phyloP scores from a whole-genome alignment of 2,329 filamentous ascomycete genomes.

The Fusarium musae region DNA sequence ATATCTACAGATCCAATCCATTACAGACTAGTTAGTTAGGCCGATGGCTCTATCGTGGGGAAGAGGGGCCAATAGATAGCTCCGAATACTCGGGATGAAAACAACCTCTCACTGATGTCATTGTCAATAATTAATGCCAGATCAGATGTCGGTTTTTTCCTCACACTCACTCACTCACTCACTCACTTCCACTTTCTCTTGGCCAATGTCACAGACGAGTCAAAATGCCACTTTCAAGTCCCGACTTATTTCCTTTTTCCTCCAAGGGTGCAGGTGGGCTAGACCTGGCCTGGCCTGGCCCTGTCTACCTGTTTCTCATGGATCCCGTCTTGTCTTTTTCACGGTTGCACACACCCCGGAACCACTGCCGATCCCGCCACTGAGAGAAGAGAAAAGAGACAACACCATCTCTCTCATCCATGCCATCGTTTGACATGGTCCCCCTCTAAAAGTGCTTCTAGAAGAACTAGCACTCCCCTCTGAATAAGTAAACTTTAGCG shows the following conservation, averaged over 20 bases:
- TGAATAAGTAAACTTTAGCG: background rate
- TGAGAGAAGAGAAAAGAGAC: slow-evolving; percentile 38
- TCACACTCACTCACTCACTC: too few relatives aligned
- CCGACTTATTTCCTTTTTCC: slow-evolving; percentile 1
- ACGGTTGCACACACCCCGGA: background rate
- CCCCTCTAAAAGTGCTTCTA: slow-evolving; percentile 7
- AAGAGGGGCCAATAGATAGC: slow-evolving; percentile 23
- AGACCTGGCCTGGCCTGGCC: background rate
- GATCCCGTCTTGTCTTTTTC: too few relatives aligned
- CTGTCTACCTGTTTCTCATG: background rate
- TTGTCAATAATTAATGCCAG: background rate
- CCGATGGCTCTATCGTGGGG: slow-evolving; percentile 11
- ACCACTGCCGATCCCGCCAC: background rate
- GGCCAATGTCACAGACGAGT: background rate
- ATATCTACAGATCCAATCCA: background rate
- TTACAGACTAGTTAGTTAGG: background rate
- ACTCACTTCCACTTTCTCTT: background rate
- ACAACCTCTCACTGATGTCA: slow-evolving; percentile 16
- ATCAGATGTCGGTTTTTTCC: background rate
- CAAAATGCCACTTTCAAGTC: background rate
- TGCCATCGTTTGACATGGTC: background rate
- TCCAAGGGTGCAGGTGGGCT: background rate
- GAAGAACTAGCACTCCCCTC: background rate
- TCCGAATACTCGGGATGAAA: slow-evolving; percentile 19
- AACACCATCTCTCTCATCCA: slow-evolving; percentile 5